Conservation (phyloP, 139 green algal genomes). For the Closterium sp. region DNA sequence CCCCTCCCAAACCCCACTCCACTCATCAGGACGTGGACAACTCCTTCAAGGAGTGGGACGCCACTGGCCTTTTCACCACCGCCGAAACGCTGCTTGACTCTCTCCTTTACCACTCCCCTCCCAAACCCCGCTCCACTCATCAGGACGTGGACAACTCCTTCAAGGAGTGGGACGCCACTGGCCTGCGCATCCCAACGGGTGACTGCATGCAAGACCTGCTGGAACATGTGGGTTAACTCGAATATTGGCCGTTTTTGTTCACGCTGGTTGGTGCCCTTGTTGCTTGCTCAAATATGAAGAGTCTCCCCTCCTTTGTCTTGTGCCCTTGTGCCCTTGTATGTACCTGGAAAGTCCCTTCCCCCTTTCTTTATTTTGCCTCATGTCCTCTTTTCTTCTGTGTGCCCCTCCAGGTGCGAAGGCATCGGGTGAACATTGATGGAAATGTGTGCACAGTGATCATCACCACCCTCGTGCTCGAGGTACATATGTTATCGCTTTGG, state of each 20-base stretch:
- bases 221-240: conserved; percentile 8
- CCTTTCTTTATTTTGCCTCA: no score
- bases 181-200: conserved; percentile 25
- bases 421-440: conserved; percentile 54
- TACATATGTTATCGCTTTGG: neutral
- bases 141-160: conserved; percentile 34
- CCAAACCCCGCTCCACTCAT: neutral
- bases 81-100: no score
- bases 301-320: no score
- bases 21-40: conserved; percentile 9
- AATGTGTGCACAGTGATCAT: conserved; percentile 55
- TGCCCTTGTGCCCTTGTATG: no score
- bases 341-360: no score
- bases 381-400: neutral
- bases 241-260: no score
- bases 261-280: no score
- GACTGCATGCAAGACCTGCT: conserved; percentile 53
- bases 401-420: conserved; percentile 7
- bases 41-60: conserved; percentile 8
- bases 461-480: conserved; percentile 54
- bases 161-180: neutral
- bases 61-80: neutral
- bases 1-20: no score
- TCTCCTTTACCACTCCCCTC: no score
- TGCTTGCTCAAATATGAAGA: no score